phyloP scores from a whole-genome alignment of 441 rosid genomes.

The Gossypium schwendimanii region DNA sequence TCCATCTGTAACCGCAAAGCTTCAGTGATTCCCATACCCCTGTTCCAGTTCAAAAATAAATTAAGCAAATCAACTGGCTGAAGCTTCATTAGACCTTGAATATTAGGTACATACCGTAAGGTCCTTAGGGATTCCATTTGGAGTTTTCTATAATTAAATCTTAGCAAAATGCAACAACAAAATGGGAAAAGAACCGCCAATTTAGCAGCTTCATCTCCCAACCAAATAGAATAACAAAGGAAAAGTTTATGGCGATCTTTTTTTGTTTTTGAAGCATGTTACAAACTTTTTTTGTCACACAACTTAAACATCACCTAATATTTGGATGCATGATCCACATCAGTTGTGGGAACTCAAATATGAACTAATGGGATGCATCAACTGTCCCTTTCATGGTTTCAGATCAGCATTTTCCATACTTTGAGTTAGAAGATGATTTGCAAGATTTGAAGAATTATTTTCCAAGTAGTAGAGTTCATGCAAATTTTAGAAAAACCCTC shows the following conservation, averaged over 20 bases:
- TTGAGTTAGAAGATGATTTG: not conserved
- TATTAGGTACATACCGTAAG: not conserved
- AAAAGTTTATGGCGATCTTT: not conserved
- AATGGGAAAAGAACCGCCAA: not conserved
- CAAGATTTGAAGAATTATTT: not conserved
- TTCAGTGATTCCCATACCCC: conserved; percentile 80
- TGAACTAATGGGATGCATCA: not conserved
- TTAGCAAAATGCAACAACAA: not conserved
- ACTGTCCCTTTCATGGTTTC: conserved; percentile 7
- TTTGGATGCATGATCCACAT: not conserved
- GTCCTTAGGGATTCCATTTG: not conserved
- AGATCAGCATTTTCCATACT: not conserved
- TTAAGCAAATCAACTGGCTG: not conserved
- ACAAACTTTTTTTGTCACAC: not conserved
- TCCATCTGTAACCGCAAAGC: conserved; percentile 92
- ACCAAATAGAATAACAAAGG: conserved; percentile 4
- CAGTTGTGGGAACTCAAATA: not conserved
- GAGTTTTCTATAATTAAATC: conserved; percentile 2
- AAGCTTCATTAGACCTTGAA: conserved; percentile 6
- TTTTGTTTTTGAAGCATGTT: not conserved
- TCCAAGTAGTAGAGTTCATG: conserved; percentile 2
- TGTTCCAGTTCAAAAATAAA: conserved; percentile 20
- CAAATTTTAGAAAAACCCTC: not conserved
- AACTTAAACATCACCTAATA: conserved; percentile 4
- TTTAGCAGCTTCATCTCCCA: not conserved